Percentiles rank a stretch among this genome's conserved stretches.
phyloP scores from a whole-genome alignment of 495 filamentous ascomycete species.

The Daldinia vernicosa region DNA sequence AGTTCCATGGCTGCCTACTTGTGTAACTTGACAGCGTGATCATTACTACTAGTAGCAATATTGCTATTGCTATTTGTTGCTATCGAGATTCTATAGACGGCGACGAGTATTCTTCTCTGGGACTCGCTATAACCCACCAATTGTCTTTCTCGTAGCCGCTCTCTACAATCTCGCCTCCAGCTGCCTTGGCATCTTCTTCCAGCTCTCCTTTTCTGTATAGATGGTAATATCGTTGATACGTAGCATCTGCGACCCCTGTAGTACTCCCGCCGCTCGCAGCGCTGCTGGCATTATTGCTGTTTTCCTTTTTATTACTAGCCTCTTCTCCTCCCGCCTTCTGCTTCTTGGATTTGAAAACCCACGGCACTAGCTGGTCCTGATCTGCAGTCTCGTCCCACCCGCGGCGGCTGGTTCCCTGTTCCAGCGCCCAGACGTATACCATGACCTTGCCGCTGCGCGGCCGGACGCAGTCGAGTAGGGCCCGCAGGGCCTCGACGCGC shows the following conservation, averaged over 20 bases:
- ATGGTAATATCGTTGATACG: slow-evolving; percentile 93
- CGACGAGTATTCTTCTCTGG: slow-evolving; percentile 17
- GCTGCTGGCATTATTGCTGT: slow-evolving; percentile 19
- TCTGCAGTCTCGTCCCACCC: slow-evolving; percentile 85
- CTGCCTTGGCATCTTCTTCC: slow-evolving; percentile 77
- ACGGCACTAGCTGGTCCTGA: slow-evolving; percentile 96
- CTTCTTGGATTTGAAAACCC: slow-evolving; percentile 72
- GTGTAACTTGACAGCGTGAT: slow-evolving; percentile 19
- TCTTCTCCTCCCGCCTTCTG: slow-evolving; percentile 36
- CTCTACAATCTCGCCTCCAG: slow-evolving; percentile 78
- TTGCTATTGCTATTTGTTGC: slow-evolving; percentile 34
- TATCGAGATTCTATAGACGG: slow-evolving; percentile 28
- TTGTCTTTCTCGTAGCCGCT: slow-evolving; percentile 97
- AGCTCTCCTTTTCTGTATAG: slow-evolving; percentile 88
- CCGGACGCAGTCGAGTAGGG: slow-evolving; percentile 72
- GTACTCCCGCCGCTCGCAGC: slow-evolving; percentile 1
- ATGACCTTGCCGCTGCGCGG: slow-evolving; percentile 70
- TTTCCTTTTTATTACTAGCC: slow-evolving; percentile 24
- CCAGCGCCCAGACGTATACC: slow-evolving; percentile 96
- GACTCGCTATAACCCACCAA: slow-evolving; percentile 78
- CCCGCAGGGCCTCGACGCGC: slow-evolving; percentile 75
- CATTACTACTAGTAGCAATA: not conserved
- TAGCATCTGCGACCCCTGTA: slow-evolving; percentile 50
- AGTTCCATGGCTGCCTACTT: not conserved
- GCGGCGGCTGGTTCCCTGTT: slow-evolving; percentile 87